These are phyloP conservation scores for Lasiosphaeria miniovina DNA, from an alignment of 495 filamentous ascomycete species.

Conservation along the genomic window DNA sequence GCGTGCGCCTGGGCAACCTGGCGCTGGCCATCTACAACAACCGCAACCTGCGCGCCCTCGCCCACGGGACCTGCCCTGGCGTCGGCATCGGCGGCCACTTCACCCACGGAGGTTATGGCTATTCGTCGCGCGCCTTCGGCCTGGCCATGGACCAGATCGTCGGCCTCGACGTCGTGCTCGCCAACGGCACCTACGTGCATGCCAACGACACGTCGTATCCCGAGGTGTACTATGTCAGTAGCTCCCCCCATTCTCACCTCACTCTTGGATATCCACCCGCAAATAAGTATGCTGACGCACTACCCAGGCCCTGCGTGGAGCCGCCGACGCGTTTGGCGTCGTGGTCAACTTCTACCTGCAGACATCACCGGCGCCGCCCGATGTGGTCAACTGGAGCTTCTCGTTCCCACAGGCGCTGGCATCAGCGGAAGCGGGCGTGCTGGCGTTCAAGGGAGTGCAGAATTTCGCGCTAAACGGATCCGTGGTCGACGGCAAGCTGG, in stretches of 20 bases:
- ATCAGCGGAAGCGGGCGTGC: neutral
- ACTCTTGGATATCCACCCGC: neutral
- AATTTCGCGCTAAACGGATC: slow-evolving; percentile 11
- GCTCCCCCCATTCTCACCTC: neutral
- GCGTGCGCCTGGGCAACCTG: slow-evolving; percentile 59
- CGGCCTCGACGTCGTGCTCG: slow-evolving; percentile 61
- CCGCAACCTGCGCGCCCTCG: slow-evolving; percentile 51
- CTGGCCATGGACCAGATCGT: slow-evolving; percentile 61
- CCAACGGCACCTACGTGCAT: slow-evolving; percentile 50
- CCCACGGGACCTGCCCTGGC: slow-evolving; percentile 59
- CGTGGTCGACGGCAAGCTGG: slow-evolving; percentile 15
- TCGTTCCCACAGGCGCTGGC: slow-evolving; percentile 9
- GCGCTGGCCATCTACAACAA: slow-evolving; percentile 49
- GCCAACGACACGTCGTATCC: slow-evolving; percentile 37
- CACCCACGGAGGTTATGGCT: slow-evolving; percentile 66
- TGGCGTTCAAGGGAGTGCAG: slow-evolving; percentile 10
- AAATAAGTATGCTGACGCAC: neutral
- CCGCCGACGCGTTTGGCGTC: slow-evolving; percentile 59
- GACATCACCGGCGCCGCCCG: slow-evolving; percentile 47
- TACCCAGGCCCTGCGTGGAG: slow-evolving; percentile 51
- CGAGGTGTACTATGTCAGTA: slow-evolving; percentile 51
- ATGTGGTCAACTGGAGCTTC: slow-evolving; percentile 39
- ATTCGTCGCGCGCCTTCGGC: slow-evolving; percentile 61
- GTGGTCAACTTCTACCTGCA: slow-evolving; percentile 52
- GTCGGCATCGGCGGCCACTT: slow-evolving; percentile 68